Evolutionary conservation across 257 asterid species (phyloP).

Genomic region (Ballota nigra): DNA sequence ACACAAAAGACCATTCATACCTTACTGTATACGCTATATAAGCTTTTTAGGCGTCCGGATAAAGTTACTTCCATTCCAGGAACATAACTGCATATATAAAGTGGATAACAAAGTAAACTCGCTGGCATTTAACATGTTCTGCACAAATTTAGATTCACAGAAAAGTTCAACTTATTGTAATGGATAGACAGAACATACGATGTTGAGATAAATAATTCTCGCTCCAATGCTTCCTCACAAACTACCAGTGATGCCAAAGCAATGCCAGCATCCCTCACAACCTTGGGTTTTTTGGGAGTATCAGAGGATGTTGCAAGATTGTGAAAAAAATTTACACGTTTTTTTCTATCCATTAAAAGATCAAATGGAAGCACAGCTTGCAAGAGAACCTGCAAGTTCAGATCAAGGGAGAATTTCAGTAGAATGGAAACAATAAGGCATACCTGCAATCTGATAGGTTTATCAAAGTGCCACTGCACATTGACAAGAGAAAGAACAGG

Average conservation of each 20-base stretch:
- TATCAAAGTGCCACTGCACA: constrained; percentile 13
- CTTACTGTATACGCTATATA: constrained; percentile 91
- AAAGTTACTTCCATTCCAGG: constrained; percentile 98
- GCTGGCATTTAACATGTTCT: neutral
- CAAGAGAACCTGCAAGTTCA: constrained; percentile 69
- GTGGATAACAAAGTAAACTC: constrained; percentile 14
- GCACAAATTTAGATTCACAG: neutral
- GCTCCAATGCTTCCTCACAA: constrained; percentile 96
- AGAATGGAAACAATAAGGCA: constrained; percentile 8
- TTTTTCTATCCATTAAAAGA: constrained; percentile 68
- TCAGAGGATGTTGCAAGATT: constrained; percentile 54
- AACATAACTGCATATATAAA: constrained; percentile 64
- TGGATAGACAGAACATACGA: constrained; percentile 60
- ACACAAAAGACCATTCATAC: constrained; percentile 36
- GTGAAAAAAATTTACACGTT: constrained; percentile 57
- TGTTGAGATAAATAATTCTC: constrained; percentile 83
- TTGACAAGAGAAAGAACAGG: neutral
- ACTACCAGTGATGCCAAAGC: constrained; percentile 87
- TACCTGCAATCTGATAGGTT: constrained; percentile 18
- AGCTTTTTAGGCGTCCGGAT: constrained; percentile 86
- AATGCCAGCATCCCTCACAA: constrained; percentile 86
- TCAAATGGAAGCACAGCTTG: constrained; percentile 98
- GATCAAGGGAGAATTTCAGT: constrained; percentile 8
- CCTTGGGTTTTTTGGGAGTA: constrained; percentile 52
- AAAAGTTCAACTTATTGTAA: constrained; percentile 6